Evolutionary conservation across 139 green algal species (phyloP), one percentile per base, ranked within the genome.

Genomic region (Coelastrella sp.): DNA sequence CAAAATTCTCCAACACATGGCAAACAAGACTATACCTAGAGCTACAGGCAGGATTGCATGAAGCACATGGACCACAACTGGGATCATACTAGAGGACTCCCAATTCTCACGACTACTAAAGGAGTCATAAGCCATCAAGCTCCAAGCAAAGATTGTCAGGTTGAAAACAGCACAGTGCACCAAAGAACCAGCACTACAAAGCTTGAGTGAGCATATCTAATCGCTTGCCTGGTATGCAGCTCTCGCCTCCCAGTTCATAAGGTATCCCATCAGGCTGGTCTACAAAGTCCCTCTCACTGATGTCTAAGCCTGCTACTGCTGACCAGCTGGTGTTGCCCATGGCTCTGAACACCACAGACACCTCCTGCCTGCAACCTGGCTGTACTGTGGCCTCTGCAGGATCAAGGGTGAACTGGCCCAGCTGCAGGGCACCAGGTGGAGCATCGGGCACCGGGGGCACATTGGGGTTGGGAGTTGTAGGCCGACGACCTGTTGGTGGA

Each of bases 171-270:
- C n/a, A n/a, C n/a, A 47, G 32, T 47, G 32, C 32, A 47, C 32
- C 0, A 47, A 47, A 47, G 32, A 47, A 47, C 32, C 32, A 47
- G 32, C 32, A 47, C 32, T 47, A 47, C 32, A 47, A 47, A 47
- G 32, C 0, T 47, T 47, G 32, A 47, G 32, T 47, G 32, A 47
- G 32, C 32, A 47, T 2, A 47, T 47, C 0, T 1, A n/a, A 47
- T 47, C 32, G 61, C 61, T 71, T 71, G 88, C 89, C 92, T 11
- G 94, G 94, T 60, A 98, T 97, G 92, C 96, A 97, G 16, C 89
- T 94, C 91, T 98, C 96, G 17, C 95, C 96, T 0, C 81, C 88
- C 4, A 98, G 74, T 88, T 97, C 95, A 86, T 97, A 97, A 0
- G 92, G 90, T 47, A 98, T 95, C 56, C 96, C 96, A 10, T 10